A percentile compares a stretch with the other conserved stretches of the same genome.
Conservation (phyloP, 2,329 filamentous ascomycete genomes). For the Didymella arachidicola region DNA sequence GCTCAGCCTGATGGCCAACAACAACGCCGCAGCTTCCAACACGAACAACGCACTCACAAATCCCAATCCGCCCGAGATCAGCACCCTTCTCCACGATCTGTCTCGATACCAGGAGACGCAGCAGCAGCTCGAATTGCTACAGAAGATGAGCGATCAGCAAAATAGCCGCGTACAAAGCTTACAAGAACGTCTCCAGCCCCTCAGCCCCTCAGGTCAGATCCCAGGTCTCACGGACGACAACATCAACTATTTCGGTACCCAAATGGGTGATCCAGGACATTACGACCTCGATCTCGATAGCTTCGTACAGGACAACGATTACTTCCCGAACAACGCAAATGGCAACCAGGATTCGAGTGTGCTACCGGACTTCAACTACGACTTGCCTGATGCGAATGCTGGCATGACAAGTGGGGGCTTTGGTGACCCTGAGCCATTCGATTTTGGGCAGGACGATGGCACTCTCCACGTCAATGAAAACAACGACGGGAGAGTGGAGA, state of each 20-base stretch:
- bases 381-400: slow-evolving; percentile 24
- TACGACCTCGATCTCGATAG: slow-evolving; percentile 63
- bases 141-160: slow-evolving; percentile 81
- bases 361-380: slow-evolving; percentile 41
- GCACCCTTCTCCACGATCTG: slow-evolving; percentile 65
- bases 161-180: slow-evolving; percentile 78
- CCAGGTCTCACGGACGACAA: slow-evolving; percentile 65
- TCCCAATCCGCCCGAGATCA: slow-evolving; percentile 62
- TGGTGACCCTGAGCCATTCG: slow-evolving; percentile 15
- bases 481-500: slow-evolving; percentile 49
- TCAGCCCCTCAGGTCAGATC: slow-evolving; percentile 81
- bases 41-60: slow-evolving; percentile 66
- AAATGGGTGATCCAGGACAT: slow-evolving; percentile 48
- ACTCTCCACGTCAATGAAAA: slow-evolving; percentile 13
- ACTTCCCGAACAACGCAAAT: slow-evolving; percentile 52
- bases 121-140: slow-evolving; percentile 78
- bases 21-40: slow-evolving; percentile 51
- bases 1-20: slow-evolving; percentile 58
- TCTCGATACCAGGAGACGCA: slow-evolving; percentile 72
- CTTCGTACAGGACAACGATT: slow-evolving; percentile 65
- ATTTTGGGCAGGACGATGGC: slow-evolving; percentile 20
- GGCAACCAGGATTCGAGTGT: slow-evolving; percentile 11
- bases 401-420: slow-evolving; percentile 9
- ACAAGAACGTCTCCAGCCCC: slow-evolving; percentile 75
- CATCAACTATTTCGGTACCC: slow-evolving; percentile 45